phyloP scores from a whole-genome alignment of 306 rosid species.

The Cucumis sativus region DNA sequence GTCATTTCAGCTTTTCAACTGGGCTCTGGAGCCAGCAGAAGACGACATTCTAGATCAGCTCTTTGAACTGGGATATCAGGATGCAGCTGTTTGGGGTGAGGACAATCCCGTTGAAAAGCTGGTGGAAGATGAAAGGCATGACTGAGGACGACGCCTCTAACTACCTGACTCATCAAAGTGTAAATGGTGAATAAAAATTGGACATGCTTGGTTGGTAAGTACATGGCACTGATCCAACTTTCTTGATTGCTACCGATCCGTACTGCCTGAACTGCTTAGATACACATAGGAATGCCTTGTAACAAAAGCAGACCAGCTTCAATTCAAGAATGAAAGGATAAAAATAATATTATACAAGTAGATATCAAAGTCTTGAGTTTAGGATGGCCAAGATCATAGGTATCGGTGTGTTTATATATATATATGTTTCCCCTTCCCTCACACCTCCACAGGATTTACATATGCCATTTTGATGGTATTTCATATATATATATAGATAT shows the following conservation, averaged over 20 bases:
- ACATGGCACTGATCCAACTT: background rate
- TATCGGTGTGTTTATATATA: background rate
- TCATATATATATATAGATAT: background rate
- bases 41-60: conserved; percentile 62
- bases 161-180: background rate
- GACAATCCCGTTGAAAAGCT: conserved; percentile 55
- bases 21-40: conserved; percentile 85
- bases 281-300: background rate
- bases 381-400: background rate
- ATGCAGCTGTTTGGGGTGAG: conserved; percentile 77
- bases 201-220: background rate
- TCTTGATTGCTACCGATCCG: background rate
- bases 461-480: background rate
- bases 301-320: background rate
- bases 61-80: conserved; percentile 71
- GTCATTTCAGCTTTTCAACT: conserved; percentile 35
- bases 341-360: background rate
- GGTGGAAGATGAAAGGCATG: conserved; percentile 32
- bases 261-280: background rate
- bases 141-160: background rate
- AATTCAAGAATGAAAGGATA: background rate
- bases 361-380: background rate
- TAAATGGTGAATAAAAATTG: background rate
- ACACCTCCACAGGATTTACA: background rate
- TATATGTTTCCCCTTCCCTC: background rate